phyloP scores from a whole-genome alignment of 2,329 filamentous ascomycete species.

The Cercospora sesami region DNA sequence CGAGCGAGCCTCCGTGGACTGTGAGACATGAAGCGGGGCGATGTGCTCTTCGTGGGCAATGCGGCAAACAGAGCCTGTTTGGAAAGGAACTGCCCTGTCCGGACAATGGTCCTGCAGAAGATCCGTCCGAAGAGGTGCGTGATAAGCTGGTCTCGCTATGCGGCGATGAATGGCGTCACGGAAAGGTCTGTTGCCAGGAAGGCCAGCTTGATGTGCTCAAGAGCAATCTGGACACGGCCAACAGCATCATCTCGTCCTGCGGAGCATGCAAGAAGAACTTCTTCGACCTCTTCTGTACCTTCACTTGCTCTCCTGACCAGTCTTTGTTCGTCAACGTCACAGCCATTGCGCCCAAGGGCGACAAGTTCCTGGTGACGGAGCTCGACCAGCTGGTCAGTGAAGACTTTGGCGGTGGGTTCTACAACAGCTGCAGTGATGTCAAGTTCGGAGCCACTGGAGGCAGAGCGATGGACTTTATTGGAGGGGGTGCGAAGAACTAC shows the following conservation, averaged over 20 bases:
- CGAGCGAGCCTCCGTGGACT: conserved; percentile 27
- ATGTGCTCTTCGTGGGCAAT: conserved; percentile 88
- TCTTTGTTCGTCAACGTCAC: conserved; percentile 95
- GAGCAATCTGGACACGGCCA: conserved; percentile 81
- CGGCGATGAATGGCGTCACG: conserved; percentile 79
- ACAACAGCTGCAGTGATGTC: conserved; percentile 97
- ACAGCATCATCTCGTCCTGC: conserved; percentile 86
- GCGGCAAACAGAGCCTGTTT: conserved; percentile 87
- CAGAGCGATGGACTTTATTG: conserved; percentile 93
- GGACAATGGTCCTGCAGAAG: conserved; percentile 79
- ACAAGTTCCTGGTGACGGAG: conserved; percentile 75
- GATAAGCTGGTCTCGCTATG: conserved; percentile 81
- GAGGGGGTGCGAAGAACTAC: conserved; percentile 90
- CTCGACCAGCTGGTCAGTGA: conserved; percentile 85
- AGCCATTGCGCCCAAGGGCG: conserved; percentile 60
- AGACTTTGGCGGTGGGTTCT: conserved; percentile 83
- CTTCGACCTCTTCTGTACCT: conserved; percentile 96
- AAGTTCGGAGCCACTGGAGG: conserved; percentile 95
- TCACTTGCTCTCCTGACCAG: conserved; percentile 96
- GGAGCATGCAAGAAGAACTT: conserved; percentile 98
- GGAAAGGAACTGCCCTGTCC: conserved; percentile 86
- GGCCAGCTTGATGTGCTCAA: conserved; percentile 81
- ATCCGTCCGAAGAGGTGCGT: conserved; percentile 70
- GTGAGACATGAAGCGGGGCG: conserved; percentile 73
- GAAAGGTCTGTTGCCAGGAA: conserved; percentile 78